Percentiles rank a stretch among this genome's conserved stretches.
Conservation (phyloP, 2,329 filamentous ascomycete species). For the Paracamarosporium sp. region DNA sequence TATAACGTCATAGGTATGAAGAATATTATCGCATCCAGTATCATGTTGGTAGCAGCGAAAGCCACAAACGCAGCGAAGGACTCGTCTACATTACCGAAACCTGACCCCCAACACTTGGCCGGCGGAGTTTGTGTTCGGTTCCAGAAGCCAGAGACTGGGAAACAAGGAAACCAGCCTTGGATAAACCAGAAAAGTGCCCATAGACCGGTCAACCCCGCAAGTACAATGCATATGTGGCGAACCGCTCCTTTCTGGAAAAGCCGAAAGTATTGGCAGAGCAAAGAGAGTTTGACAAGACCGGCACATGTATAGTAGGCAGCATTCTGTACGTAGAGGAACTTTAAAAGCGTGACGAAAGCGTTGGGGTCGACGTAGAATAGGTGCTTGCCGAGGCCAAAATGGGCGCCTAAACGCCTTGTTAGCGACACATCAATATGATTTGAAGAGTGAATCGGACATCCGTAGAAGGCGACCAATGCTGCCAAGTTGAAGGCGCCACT, state of each 20-base stretch:
- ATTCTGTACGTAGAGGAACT: slow-evolving; percentile 32
- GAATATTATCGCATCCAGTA: slow-evolving; percentile 37
- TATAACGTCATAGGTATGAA: slow-evolving; percentile 35
- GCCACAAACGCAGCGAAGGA: slow-evolving; percentile 26
- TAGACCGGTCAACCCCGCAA: slow-evolving; percentile 22
- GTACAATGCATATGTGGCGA: slow-evolving; percentile 20
- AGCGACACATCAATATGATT: not conserved
- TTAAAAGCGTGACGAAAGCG: slow-evolving; percentile 22
- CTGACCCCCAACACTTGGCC: slow-evolving; percentile 35
- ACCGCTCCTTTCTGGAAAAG: slow-evolving; percentile 31
- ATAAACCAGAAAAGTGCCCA: slow-evolving; percentile 38
- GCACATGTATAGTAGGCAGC: slow-evolving; percentile 37
- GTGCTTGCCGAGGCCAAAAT: slow-evolving; percentile 40
- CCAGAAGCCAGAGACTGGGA: slow-evolving; percentile 34
- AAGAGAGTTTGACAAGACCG: slow-evolving; percentile 40
- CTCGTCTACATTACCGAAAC: slow-evolving; percentile 18
- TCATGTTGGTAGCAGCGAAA: slow-evolving; percentile 39
- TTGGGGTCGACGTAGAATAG: slow-evolving; percentile 22
- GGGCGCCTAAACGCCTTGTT: slow-evolving; percentile 22
- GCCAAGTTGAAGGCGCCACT: slow-evolving; percentile 31
- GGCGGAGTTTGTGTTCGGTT: slow-evolving; percentile 12
- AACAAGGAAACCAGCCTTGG: slow-evolving; percentile 37
- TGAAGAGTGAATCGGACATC: slow-evolving; percentile 15
- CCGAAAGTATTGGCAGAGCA: slow-evolving; percentile 43
- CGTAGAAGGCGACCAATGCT: slow-evolving; percentile 26